These are phyloP conservation scores for Fragilariopsis cylindrus DNA, from an alignment of 108 stramenopile genomes.

Conservation along the genomic window DNA sequence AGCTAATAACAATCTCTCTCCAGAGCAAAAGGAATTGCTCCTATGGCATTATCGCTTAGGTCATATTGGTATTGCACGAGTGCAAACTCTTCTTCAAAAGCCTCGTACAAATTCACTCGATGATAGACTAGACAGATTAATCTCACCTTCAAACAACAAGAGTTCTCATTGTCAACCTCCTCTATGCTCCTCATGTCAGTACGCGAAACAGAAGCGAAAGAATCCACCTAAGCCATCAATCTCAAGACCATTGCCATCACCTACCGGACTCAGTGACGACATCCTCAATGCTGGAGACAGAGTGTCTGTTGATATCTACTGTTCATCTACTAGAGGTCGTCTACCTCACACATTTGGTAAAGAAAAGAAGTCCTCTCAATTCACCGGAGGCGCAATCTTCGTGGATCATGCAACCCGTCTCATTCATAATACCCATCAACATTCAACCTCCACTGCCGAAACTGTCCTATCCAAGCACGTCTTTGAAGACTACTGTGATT, in stretches of 20 bases:
- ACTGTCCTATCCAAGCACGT: conserved; percentile 34
- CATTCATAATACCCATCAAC: conserved; percentile 31
- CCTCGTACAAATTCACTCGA: neutral
- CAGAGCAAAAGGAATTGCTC: conserved; percentile 47
- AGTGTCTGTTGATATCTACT: conserved; percentile 46
- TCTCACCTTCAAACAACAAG: no score
- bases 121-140: no score
- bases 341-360: conserved; percentile 32
- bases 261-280: neutral
- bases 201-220: conserved; percentile 17
- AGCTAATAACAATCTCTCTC: conserved; percentile 43
- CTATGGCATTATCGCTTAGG: conserved; percentile 35
- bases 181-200: conserved; percentile 1
- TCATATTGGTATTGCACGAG: conserved; percentile 8
- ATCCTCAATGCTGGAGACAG: conserved; percentile 31
- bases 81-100: no score
- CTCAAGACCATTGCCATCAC: neutral
- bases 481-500: conserved; percentile 25
- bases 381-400: conserved; percentile 36
- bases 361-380: conserved; percentile 16
- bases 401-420: conserved; percentile 44
- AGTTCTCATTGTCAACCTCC: no score
- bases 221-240: neutral
- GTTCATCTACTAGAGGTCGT: conserved; percentile 32
- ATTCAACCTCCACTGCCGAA: conserved; percentile 30